phyloP scores from a whole-genome alignment of 2,329 filamentous ascomycete species.

The Teratosphaeria pseudoeucalypti region DNA sequence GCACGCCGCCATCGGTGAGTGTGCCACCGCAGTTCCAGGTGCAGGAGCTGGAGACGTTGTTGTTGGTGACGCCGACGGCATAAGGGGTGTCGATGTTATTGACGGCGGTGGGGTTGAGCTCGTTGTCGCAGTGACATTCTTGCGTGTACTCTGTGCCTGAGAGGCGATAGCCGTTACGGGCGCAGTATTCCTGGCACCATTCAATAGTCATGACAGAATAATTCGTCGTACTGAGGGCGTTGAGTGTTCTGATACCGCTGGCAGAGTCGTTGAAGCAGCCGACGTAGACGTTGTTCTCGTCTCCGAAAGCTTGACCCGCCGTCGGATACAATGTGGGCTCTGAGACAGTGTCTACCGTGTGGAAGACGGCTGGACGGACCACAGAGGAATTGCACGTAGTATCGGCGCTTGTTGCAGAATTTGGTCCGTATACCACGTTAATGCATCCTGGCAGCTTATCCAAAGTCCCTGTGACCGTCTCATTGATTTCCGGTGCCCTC shows the following conservation, averaged over 20 bases:
- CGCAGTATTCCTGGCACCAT: constrained; percentile 25
- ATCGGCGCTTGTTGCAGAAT: constrained; percentile 17
- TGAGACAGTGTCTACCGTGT: constrained; percentile 22
- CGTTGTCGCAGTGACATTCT: constrained; percentile 27
- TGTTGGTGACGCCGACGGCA: constrained; percentile 1
- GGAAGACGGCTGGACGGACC: constrained; percentile 13
- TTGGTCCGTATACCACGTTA: constrained; percentile 21
- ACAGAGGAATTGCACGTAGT: constrained; percentile 20
- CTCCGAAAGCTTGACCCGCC: constrained; percentile 15
- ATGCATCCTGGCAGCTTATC: constrained; percentile 26
- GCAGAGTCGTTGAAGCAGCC: constrained; percentile 28
- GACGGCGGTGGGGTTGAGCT: constrained; percentile 19
- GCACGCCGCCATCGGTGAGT: constrained; percentile 11
- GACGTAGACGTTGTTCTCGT: constrained; percentile 20
- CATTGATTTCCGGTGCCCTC: background rate
- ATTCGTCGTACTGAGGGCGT: constrained; percentile 13
- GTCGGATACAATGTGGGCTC: constrained; percentile 17
- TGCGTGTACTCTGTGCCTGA: constrained; percentile 24
- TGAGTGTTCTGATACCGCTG: constrained; percentile 15
- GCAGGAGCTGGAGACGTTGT: constrained; percentile 9
- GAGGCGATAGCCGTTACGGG: constrained; percentile 17
- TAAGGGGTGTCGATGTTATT: background rate
- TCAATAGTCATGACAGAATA: constrained; percentile 23
- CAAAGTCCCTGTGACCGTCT: constrained; percentile 14
- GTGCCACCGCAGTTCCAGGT: constrained; percentile 21